Conservation (phyloP, 2,329 filamentous ascomycete genomes). For the Ascosphaera aggregata region DNA sequence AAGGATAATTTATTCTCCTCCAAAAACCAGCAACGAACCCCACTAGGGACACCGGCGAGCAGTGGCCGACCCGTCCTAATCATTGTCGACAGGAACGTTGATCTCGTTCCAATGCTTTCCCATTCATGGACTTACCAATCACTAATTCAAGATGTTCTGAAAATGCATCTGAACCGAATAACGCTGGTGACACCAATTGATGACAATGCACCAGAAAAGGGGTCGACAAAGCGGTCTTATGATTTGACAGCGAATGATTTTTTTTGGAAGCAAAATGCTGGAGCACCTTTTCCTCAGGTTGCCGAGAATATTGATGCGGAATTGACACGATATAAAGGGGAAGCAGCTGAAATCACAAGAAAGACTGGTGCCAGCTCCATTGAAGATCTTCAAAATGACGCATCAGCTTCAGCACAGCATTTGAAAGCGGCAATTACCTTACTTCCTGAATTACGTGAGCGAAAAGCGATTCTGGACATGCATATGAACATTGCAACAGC, state of each 20-base stretch:
- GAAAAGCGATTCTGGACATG: conserved; percentile 87
- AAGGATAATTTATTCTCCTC: conserved; percentile 89
- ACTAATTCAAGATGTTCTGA: conserved; percentile 53
- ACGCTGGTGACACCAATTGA: conserved; percentile 71
- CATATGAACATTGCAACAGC: conserved; percentile 96
- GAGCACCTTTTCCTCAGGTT: conserved; percentile 79
- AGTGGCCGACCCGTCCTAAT: conserved; percentile 71
- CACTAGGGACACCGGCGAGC: conserved; percentile 31
- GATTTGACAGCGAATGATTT: conserved; percentile 80
- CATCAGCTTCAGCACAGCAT: conserved; percentile 72
- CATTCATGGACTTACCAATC: conserved; percentile 88
- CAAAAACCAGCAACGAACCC: conserved; percentile 27
- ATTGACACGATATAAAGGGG: conserved; percentile 83
- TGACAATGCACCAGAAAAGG: conserved; percentile 49
- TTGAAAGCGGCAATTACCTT: conserved; percentile 89
- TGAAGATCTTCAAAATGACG: conserved; percentile 80
- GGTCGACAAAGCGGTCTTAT: conserved; percentile 66
- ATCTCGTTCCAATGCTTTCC: conserved; percentile 94
- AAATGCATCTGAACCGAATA: conserved; percentile 76
- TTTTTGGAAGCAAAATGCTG: conserved; percentile 88
- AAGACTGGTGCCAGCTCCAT: conserved; percentile 85
- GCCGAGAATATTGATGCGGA: conserved; percentile 92
- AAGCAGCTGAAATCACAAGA: conserved; percentile 79
- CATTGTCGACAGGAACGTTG: conserved; percentile 85
- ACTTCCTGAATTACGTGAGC: conserved; percentile 72